Base-by-base conservation (phyloP, 1,284 basidiomycete species). In the Cryptococcus hybrid region DNA sequence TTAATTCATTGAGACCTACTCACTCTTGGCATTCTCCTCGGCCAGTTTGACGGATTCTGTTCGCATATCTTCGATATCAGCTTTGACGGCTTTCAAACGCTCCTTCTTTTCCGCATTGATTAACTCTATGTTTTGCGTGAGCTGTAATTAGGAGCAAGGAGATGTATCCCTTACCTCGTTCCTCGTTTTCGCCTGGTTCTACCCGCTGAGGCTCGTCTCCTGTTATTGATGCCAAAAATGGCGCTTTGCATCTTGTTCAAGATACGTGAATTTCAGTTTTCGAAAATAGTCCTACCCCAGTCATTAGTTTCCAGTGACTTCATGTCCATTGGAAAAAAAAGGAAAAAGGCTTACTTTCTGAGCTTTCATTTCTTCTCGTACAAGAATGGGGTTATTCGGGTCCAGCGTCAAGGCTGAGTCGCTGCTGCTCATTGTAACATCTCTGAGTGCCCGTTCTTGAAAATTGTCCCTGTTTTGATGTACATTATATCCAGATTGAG, bases 231-330 rank as follows among this genome's bases (percentile, higher is more conserved):
- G 87, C 87, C 67, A 92, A 82, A 92, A 92, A 73, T 87, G 85
- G 62, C 89, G 84, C 72, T 92, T 92, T 3, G 90, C 88, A 65
- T 90, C 89, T 74, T 90, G 88, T 67, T 92, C 89, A 24, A 92
- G 79, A 67, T 89, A 91, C 61, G 88, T 87, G 68, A 89, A 90
- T 74, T 92, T 92, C 30, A 92, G 83, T 65, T 88, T 87, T n/a
- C 88, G 82, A 44, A 92, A 82, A 69, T 86, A 88, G 3, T 86
- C 82, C 88, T 91, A 54, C 30, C 18, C 18, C 18, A 18, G 18
- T 18, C 18, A 18, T 18, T 18, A 48, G 38, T 38, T 15, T 42
- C 9, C 15, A n/a, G 7, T 38, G 37, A n/a, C 48, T 30, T 50
- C 12, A n/a, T 35, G 15, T 50, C 30, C 48, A 9, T 18, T 18